Base-by-base conservation (phyloP, 768 basidiomycete genomes). In the Gyrodon lividus region DNA sequence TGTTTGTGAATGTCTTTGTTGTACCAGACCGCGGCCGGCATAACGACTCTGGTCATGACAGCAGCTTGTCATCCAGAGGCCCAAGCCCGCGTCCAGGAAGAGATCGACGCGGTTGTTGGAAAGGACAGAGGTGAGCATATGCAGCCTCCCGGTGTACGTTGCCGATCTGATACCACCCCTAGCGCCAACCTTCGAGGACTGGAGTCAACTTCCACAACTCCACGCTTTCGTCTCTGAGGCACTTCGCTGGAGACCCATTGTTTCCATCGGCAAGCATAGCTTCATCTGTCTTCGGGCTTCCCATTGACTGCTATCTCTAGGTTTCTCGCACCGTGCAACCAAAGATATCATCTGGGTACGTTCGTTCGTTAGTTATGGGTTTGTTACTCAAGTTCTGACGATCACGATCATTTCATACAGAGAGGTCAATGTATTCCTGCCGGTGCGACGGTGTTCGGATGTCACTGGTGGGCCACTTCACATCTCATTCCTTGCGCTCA, bases 31-130 rank as follows among this genome's bases (percentile, higher is more conserved):
- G 77, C 80, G 1, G 74, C 75, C 5, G 79, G 73, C 0, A 80
- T 82, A 48, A 75, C 73, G 39, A 66, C 78, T 37, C 61, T 66
- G 9, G 65, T 83, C 28, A 70, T 82, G 68, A 80, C 80, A 2
- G 75, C 81, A 2, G 77, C 77, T 0, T 70, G 68, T 45, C 73
- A 77, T 56, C 82, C 81, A 2, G 70, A 74, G 19, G 71, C 77
- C 0, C 80, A 82, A 41, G 61, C 58, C 3, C 67, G 58, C 20
- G 76, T 81, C 2, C 79, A 80, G 43, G 71, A 74, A 40, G 77
- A 83, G 51, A 63, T 84, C 4, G 79, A 82, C 46, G 48, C 44
- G 8, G 72, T 83, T 9, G 61, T 82, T 23, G 80, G 80, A 1
- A 59, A 67, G 12, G 73, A 59, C 26, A 54, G 57, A 42, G 23